Evolutionary conservation across 306 rosid genomes (phyloP).

Genomic region (Bauhinia variegata): DNA sequence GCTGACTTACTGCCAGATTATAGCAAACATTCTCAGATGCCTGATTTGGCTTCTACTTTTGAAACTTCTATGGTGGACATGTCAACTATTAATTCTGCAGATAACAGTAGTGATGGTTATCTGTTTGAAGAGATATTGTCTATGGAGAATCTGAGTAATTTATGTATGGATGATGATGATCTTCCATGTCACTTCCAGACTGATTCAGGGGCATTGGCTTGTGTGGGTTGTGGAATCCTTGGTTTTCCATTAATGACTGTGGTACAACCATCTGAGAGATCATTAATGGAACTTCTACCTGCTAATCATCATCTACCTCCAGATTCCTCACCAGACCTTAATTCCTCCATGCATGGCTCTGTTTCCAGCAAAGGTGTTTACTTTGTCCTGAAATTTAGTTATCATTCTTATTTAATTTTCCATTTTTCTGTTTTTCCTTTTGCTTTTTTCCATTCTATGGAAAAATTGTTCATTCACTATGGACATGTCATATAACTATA

Average conservation of each 20-base stretch:
- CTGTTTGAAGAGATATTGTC: slow-evolving; percentile 77
- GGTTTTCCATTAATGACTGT: slow-evolving; percentile 98
- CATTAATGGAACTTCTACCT: slow-evolving; percentile 53
- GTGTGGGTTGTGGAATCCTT: slow-evolving; percentile 97
- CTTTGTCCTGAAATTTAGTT: slow-evolving; percentile 21
- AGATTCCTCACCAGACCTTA: slow-evolving; percentile 44
- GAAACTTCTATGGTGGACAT: slow-evolving; percentile 43
- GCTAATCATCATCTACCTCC: slow-evolving; percentile 44
- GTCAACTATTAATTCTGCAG: slow-evolving; percentile 47
- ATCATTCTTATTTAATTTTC: slow-evolving; percentile 12
- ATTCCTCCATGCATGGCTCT: slow-evolving; percentile 32
- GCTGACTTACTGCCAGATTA: slow-evolving; percentile 74
- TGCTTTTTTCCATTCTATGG: too few relatives aligned
- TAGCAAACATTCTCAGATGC: slow-evolving; percentile 57
- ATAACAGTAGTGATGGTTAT: slow-evolving; percentile 39
- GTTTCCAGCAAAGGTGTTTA: slow-evolving; percentile 50
- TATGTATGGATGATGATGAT: slow-evolving; percentile 68
- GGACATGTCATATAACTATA: too few relatives aligned
- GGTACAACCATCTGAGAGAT: slow-evolving; percentile 81
- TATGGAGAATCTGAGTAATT: slow-evolving; percentile 67
- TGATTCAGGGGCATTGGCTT: slow-evolving; percentile 93
- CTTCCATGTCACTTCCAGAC: slow-evolving; percentile 88
- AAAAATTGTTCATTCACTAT: neutral
- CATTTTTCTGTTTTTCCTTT: slow-evolving; percentile 15
- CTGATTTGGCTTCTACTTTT: slow-evolving; percentile 53